A percentile compares a stretch with the other conserved stretches of the same genome.
These are phyloP conservation scores for Huntiella abstrusa DNA, from an alignment of 2,329 filamentous ascomycete genomes.

Conservation along the genomic window DNA sequence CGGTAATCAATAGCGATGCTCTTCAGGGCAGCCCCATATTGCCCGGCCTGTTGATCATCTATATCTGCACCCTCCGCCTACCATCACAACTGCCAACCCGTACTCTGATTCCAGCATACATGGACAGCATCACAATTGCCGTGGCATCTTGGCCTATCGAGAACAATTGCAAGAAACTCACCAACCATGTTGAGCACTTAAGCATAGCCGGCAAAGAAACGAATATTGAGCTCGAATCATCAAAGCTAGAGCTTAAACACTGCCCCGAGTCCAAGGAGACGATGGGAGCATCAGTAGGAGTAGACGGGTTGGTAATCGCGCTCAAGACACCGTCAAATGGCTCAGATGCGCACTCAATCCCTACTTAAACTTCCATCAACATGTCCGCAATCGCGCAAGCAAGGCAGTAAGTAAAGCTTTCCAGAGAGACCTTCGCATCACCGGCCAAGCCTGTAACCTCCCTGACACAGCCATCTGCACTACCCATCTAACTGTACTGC, in stretches of 20 bases:
- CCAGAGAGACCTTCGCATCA: not conserved
- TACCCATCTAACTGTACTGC: not conserved
- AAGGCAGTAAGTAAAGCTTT: not conserved
- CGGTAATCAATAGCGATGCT: not conserved
- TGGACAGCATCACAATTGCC: not conserved
- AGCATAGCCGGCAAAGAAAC: too few relatives aligned
- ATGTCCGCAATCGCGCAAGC: not conserved
- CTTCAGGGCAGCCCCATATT: not conserved
- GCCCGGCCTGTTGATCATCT: not conserved
- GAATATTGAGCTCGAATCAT: not conserved
- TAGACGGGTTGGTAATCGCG: not conserved
- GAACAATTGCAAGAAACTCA: not conserved
- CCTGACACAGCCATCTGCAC: not conserved
- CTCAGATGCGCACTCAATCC: not conserved
- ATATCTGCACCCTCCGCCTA: not conserved
- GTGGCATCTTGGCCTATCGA: not conserved
- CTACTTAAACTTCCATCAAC: too few relatives aligned
- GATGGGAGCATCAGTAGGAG: not conserved
- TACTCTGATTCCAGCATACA: not conserved
- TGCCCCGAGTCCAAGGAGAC: not conserved
- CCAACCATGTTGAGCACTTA: not conserved
- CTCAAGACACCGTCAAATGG: not conserved
- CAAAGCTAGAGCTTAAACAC: constrained; percentile 1
- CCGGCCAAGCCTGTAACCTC: not conserved
- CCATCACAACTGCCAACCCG: not conserved